Evolutionary conservation across 805 yeast species (phyloP).

Genomic region (Schizosaccharomyces osmophilus): DNA sequence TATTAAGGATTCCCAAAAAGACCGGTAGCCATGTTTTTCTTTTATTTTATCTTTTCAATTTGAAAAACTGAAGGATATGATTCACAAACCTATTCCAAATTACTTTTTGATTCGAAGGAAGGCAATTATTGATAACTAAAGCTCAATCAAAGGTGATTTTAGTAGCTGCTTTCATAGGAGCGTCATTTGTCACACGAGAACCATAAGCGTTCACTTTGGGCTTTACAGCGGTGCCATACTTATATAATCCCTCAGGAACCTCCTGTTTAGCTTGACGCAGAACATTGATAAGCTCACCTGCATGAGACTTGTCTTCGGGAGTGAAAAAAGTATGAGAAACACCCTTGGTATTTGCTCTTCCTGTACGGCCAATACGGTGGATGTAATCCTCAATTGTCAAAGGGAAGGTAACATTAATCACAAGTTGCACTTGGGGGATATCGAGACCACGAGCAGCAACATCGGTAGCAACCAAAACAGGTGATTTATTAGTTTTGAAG

Average conservation of each 20-base stretch:
- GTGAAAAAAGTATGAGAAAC: slow-evolving; percentile 88
- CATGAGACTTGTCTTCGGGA: slow-evolving; percentile 83
- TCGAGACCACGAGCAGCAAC: slow-evolving; percentile 93
- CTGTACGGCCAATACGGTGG: slow-evolving; percentile 93
- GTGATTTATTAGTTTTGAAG: slow-evolving; percentile 59
- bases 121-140: too few relatives aligned
- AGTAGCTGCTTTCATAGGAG: slow-evolving; percentile 57
- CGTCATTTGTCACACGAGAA: slow-evolving; percentile 61
- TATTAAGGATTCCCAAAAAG: too few relatives aligned
- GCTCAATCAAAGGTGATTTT: slow-evolving; percentile 57
- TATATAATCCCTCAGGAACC: slow-evolving; percentile 82
- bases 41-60: too few relatives aligned
- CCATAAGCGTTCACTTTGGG: slow-evolving; percentile 98
- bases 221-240: slow-evolving; percentile 93
- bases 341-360: slow-evolving; percentile 91
- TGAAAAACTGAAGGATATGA: too few relatives aligned
- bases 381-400: slow-evolving; percentile 90
- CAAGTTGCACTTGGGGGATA: slow-evolving; percentile 89
- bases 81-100: too few relatives aligned
- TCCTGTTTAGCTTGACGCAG: slow-evolving; percentile 82
- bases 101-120: too few relatives aligned
- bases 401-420: slow-evolving; percentile 86
- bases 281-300: slow-evolving; percentile 83
- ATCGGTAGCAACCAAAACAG: slow-evolving; percentile 77
- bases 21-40: too few relatives aligned